These are phyloP conservation scores for Sindora glabra DNA, from an alignment of 306 rosid species.

Conservation along the genomic window DNA sequence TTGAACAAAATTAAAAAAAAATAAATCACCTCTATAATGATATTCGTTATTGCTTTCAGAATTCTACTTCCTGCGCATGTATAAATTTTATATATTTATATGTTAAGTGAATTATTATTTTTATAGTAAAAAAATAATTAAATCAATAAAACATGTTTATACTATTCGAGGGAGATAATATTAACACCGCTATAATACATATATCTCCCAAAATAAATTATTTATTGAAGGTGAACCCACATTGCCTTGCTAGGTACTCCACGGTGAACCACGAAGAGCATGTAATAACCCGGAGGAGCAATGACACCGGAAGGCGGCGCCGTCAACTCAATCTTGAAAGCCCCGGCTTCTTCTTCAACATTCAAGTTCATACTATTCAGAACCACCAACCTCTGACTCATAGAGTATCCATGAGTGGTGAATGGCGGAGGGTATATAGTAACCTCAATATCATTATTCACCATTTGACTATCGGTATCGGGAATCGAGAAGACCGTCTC, in stretches of 20 bases:
- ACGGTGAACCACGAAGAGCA: slow-evolving; percentile 62
- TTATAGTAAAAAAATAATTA: too few relatives aligned
- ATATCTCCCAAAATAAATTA: too few relatives aligned
- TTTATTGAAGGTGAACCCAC: slow-evolving; percentile 48
- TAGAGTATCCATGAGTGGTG: slow-evolving; percentile 80
- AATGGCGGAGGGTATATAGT: slow-evolving; percentile 72
- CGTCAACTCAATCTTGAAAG: background rate
- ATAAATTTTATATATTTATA: too few relatives aligned
- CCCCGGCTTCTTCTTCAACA: background rate
- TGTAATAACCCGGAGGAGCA: slow-evolving; percentile 77
- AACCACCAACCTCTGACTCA: slow-evolving; percentile 61
- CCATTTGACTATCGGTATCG: background rate
- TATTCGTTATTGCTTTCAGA: too few relatives aligned
- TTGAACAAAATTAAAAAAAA: too few relatives aligned
- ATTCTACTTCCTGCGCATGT: too few relatives aligned
- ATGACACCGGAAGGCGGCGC: slow-evolving; percentile 38
- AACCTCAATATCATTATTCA: slow-evolving; percentile 28
- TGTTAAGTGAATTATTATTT: too few relatives aligned
- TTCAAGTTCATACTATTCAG: background rate
- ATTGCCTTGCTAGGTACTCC: slow-evolving; percentile 60
- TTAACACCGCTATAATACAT: too few relatives aligned
- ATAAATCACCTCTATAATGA: too few relatives aligned
- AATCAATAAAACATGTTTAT: too few relatives aligned
- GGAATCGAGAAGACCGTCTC: slow-evolving; percentile 9
- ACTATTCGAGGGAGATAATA: too few relatives aligned